Base-by-base conservation (phyloP, 345 rosid species). In the Sisymbrium altissimum region DNA sequence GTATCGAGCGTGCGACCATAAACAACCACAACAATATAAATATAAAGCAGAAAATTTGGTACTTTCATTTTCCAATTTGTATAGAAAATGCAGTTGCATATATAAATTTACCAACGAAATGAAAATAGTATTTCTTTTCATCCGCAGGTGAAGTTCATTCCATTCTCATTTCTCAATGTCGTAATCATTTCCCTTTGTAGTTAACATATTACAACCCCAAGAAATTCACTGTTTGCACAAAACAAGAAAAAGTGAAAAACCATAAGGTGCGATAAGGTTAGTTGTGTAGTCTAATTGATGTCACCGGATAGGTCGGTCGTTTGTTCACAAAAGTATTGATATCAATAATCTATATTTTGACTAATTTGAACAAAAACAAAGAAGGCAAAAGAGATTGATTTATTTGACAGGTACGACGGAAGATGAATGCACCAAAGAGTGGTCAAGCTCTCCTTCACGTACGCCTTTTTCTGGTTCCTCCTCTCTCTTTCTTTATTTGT, bases 381-480 rank as follows among this genome's bases (percentile, higher is more conserved):
- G 54, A 49, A 9, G 19, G 54, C 54, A 19, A 48, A 23, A 23
- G 25, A 23, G 25, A 23, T 23, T 23, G 25, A 23, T 23, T 49
- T 9, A 35, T 18, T 50, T 40, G 63, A 52, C 76, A 62, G 56
- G 62, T 52, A 29, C 43, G 64, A 15, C 55, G 32, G 43, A 53
- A 44, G 69, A 63, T 52, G 53, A 30, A 71, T 49, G 66, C 46
- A 70, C 46, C 33, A 33, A 59, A 35, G 74, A 35, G 39, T 70
- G 66, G 66, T 33, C 23, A 58, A 59, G 57, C 27, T 60, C 59
- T 59, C 38, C 46, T 59, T 29, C 54, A 10, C 14, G 54, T 49
- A 49, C 54, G 12, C 54, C 29, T 49, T 48, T 48, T 48, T 48
- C 53, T 48, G 53, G 5, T 48, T 48, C 53, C 19, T 48, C 19